Evolutionary conservation across 352 stramenopile species (phyloP), one percentile per base, ranked within the genome.

Genomic region (Pythium phragmitis): DNA sequence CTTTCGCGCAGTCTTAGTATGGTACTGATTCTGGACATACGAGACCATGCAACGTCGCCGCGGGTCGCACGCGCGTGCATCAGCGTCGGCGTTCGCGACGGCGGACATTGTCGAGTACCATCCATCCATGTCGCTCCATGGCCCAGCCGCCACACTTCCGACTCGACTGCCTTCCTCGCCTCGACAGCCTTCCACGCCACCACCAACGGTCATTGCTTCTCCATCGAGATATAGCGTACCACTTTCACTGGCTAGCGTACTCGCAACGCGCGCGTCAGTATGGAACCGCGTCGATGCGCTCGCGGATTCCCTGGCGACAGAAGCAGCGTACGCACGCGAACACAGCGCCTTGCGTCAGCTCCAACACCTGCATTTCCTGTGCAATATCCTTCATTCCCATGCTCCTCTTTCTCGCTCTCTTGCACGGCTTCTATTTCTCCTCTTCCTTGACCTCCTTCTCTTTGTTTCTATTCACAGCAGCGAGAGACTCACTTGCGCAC

Each of bases 91-190:
- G 7, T 49, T 57, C 8, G 30, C 50, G 28, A 57, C 50, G 12
- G 30, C 45, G 11, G 50, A 57, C 57, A 63, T 63, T 49, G 70
- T 90, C 14, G 81, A 90, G 55, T 90, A 88, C 60, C 81, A 90
- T 60, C 70, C 74, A 30, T 87, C 79, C 61, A 90, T 90, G 79
- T 87, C 81, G 37, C 63, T 90, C 28, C 79, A 87, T 37, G 68
- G 82, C 50, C 70, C 70, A 2, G 52, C 39, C 7, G n/a, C 13
- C 19, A 21, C 21, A 17, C 12, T 12, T 19, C 13, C 14, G 26
- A 30, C 26, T 5, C 26, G 26, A 30, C 26, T 30, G 26, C 26
- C 26, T 30, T 30, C 26, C 26, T 30, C 26, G 26, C 19, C 16
- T 41, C 33, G 28, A 21, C 33, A 13, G 11, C 34, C 60, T 26